phyloP scores from a whole-genome alignment of 805 yeast species.

The Starmerella kuoi region DNA sequence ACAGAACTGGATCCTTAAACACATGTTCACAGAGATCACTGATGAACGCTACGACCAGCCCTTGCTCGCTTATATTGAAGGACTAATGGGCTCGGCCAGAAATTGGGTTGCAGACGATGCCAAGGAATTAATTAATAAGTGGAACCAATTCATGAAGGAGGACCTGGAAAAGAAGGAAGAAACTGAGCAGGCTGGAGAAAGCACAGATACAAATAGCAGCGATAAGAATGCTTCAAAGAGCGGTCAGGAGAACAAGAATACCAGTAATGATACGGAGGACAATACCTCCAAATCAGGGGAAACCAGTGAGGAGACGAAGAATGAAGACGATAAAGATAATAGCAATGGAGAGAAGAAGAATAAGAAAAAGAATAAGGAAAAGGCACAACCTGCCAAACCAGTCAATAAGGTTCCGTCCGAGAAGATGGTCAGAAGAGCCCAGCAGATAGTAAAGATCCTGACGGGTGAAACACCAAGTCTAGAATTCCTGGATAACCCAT shows the following conservation, averaged over 20 bases:
- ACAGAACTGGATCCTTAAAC: conserved; percentile 71
- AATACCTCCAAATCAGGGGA: too few relatives aligned
- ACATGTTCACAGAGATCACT: conserved; percentile 36
- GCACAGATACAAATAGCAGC: too few relatives aligned
- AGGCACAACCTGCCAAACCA: neutral
- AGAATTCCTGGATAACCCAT: conserved; percentile 15
- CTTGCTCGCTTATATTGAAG: conserved; percentile 41
- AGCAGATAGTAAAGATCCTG: conserved; percentile 13
- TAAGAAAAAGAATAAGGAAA: neutral
- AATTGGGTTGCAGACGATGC: conserved; percentile 43
- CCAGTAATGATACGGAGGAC: too few relatives aligned
- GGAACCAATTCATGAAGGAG: conserved; percentile 43
- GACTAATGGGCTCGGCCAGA: conserved; percentile 60
- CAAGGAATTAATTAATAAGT: conserved; percentile 36
- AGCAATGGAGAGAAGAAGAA: neutral
- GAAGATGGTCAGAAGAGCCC: conserved; percentile 19
- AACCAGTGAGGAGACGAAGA: too few relatives aligned
- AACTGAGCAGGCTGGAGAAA: conserved; percentile 5
- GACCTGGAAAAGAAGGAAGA: conserved; percentile 14
- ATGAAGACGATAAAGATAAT: too few relatives aligned
- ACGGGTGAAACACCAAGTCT: conserved; percentile 15
- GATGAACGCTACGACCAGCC: conserved; percentile 43
- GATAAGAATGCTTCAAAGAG: conserved; percentile 1
- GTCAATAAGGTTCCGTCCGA: conserved; percentile 16
- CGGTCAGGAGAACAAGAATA: neutral